phyloP scores from a whole-genome alignment of 257 asterid genomes.

The Handroanthus guayacan region DNA sequence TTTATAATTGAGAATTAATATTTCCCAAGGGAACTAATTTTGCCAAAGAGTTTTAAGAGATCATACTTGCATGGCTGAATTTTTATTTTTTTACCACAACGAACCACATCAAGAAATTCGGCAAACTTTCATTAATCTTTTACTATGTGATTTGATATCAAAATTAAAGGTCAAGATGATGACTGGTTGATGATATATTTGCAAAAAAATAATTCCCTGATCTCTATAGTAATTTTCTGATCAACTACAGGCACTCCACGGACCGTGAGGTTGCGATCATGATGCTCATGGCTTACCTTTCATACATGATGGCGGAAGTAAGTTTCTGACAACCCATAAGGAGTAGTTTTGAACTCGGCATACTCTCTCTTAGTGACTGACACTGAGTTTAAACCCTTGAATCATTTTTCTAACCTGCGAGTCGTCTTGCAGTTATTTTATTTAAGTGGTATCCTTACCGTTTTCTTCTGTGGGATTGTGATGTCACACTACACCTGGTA shows the following conservation, averaged over 20 bases:
- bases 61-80: neutral
- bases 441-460: slow-evolving; percentile 75
- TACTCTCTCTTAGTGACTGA: neutral
- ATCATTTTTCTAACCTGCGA: slow-evolving; percentile 32
- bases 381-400: slow-evolving; percentile 12
- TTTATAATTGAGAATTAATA: neutral
- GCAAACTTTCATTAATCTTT: slow-evolving; percentile 6
- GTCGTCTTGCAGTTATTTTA: slow-evolving; percentile 55
- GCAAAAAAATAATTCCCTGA: neutral
- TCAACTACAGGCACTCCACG: slow-evolving; percentile 69
- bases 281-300: slow-evolving; percentile 82
- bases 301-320: slow-evolving; percentile 77
- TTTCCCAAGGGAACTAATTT: slow-evolving; percentile 8
- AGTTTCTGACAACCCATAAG: slow-evolving; percentile 30
- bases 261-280: slow-evolving; percentile 82
- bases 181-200: neutral
- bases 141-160: neutral
- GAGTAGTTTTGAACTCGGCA: slow-evolving; percentile 12
- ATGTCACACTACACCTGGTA: slow-evolving; percentile 87
- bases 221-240: slow-evolving; percentile 20
- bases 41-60: slow-evolving; percentile 13
- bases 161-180: neutral
- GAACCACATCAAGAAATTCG: slow-evolving; percentile 14
- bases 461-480: slow-evolving; percentile 78
- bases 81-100: neutral